A percentile compares a stretch with the other conserved stretches of the same genome.
phyloP scores from a whole-genome alignment of 768 basidiomycete species.

The Mycena galopus region DNA sequence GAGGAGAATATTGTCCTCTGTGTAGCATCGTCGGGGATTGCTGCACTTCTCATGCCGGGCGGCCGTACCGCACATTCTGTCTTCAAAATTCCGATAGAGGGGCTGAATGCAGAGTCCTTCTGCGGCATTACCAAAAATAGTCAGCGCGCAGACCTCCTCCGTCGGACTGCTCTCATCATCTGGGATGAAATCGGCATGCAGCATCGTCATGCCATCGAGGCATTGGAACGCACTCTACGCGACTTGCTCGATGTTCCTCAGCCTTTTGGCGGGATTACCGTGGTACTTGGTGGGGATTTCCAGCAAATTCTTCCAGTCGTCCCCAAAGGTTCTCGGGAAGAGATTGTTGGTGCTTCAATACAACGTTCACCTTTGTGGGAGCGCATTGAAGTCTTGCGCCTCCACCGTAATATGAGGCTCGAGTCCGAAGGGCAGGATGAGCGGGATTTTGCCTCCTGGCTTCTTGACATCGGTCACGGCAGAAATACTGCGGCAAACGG shows the following conservation, averaged over 20 bases:
- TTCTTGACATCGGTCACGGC: slow-evolving; percentile 48
- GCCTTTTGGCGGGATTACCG: slow-evolving; percentile 52
- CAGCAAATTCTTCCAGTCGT: slow-evolving; percentile 57
- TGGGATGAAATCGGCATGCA: slow-evolving; percentile 57
- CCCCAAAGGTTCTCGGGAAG: slow-evolving; percentile 44
- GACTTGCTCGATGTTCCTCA: slow-evolving; percentile 42
- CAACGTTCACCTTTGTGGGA: slow-evolving; percentile 52
- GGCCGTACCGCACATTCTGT: slow-evolving; percentile 62
- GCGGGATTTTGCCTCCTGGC: slow-evolving; percentile 47
- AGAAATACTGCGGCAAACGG: slow-evolving; percentile 23
- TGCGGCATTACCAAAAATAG: slow-evolving; percentile 47
- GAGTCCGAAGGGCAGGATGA: slow-evolving; percentile 41
- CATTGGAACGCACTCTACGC: slow-evolving; percentile 47
- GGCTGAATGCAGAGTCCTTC: slow-evolving; percentile 24
- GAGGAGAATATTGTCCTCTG: slow-evolving; percentile 51
- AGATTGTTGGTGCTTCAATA: slow-evolving; percentile 52
- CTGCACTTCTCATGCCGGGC: slow-evolving; percentile 57
- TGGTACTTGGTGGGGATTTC: slow-evolving; percentile 57
- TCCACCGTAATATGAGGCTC: slow-evolving; percentile 54
- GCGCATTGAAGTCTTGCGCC: slow-evolving; percentile 41
- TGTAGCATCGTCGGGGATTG: no score
- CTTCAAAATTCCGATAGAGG: slow-evolving; percentile 60
- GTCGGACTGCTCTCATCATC: slow-evolving; percentile 45
- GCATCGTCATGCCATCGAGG: slow-evolving; percentile 46
- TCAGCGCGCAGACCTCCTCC: slow-evolving; percentile 43